Conservation (phyloP, 1,139 yeast genomes). For the Scheffersomyces segobiensis region DNA sequence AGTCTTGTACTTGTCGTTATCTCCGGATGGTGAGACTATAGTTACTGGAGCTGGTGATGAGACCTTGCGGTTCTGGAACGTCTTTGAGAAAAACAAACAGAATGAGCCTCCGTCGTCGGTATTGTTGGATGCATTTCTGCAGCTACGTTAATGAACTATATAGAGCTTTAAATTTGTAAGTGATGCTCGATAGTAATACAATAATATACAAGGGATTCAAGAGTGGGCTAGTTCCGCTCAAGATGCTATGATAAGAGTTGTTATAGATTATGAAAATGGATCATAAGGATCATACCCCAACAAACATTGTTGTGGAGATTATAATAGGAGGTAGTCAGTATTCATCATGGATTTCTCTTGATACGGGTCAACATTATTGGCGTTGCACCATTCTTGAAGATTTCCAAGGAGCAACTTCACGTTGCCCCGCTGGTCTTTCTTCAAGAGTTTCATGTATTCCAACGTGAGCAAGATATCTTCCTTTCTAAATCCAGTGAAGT, state of each 20-base stretch:
- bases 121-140: slow-evolving; percentile 76
- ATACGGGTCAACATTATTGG: slow-evolving; percentile 22
- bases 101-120: slow-evolving; percentile 63
- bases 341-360: slow-evolving; percentile 27
- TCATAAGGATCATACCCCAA: not conserved
- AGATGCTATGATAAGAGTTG: not conserved
- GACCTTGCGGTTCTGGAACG: slow-evolving; percentile 90
- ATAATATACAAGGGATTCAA: slow-evolving; percentile 1
- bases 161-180: not conserved
- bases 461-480: slow-evolving; percentile 70
- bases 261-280: not conserved
- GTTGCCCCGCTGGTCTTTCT: slow-evolving; percentile 13
- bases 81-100: slow-evolving; percentile 72
- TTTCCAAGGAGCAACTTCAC: slow-evolving; percentile 21
- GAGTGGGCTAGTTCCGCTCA: not conserved
- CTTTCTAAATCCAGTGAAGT: slow-evolving; percentile 64
- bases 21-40: slow-evolving; percentile 98
- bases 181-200: not conserved
- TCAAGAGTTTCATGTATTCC: slow-evolving; percentile 57
- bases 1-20: slow-evolving; percentile 82
- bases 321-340: slow-evolving; percentile 28
- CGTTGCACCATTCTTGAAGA: slow-evolving; percentile 31
- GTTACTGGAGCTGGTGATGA: slow-evolving; percentile 99
- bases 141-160: slow-evolving; percentile 51
- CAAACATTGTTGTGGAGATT: slow-evolving; percentile 2